Evolutionary conservation across 1,284 basidiomycete species (phyloP).

Genomic region (Earliella scabrosa): DNA sequence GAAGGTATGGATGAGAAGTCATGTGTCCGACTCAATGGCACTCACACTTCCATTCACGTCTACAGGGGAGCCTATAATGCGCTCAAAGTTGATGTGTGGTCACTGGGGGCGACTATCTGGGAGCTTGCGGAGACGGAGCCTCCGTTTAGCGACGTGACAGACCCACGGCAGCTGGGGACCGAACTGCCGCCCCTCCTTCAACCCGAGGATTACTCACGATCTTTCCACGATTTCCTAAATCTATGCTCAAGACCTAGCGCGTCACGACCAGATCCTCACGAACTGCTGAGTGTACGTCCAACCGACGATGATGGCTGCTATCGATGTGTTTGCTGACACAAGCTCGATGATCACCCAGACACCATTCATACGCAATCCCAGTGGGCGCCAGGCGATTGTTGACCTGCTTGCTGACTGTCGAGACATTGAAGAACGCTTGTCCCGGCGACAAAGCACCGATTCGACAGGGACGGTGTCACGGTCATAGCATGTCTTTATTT

Average conservation of each 20-base stretch:
- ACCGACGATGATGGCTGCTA: too few relatives aligned
- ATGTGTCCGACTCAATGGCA: not conserved
- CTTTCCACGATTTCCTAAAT: conserved; percentile 75
- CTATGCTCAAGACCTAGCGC: conserved; percentile 65
- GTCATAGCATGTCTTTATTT: conserved; percentile 31
- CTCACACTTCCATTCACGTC: not conserved
- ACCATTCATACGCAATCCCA: conserved; percentile 67
- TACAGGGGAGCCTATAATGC: conserved; percentile 69
- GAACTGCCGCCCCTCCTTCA: conserved; percentile 67
- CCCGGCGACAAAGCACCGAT: conserved; percentile 41
- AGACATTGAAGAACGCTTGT: conserved; percentile 61
- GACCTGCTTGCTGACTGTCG: conserved; percentile 70
- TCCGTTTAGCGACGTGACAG: conserved; percentile 66
- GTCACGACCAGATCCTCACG: conserved; percentile 58
- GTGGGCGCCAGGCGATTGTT: conserved; percentile 65
- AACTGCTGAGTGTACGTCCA: conserved; percentile 57
- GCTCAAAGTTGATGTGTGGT: conserved; percentile 80
- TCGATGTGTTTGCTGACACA: not conserved
- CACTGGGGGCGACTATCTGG: conserved; percentile 81
- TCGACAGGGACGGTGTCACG: conserved; percentile 40
- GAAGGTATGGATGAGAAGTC: conserved; percentile 48
- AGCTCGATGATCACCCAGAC: conserved; percentile 41
- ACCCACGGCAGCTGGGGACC: conserved; percentile 49
- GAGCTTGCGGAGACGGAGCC: conserved; percentile 76
- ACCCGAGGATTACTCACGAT: conserved; percentile 64